Evolutionary conservation across 179 eudicot species (phyloP).

Genomic region (Gypsophila paniculata): DNA sequence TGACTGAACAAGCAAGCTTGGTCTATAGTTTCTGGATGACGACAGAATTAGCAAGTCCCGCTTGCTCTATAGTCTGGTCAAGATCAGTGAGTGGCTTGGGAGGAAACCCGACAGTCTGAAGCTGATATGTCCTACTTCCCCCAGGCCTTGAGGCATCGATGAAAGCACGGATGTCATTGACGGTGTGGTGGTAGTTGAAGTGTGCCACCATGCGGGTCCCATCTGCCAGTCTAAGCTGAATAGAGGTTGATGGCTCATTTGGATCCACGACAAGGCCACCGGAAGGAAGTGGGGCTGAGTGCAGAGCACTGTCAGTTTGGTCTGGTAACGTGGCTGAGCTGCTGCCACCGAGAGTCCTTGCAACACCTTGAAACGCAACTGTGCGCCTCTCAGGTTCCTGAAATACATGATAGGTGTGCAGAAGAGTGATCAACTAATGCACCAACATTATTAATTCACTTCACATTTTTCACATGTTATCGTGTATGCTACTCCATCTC

Average conservation of each 20-base stretch:
- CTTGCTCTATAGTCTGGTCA: constrained; percentile 47
- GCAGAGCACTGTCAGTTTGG: constrained; percentile 25
- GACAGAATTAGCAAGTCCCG: constrained; percentile 51
- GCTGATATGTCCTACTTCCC: constrained; percentile 37
- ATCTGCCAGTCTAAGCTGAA: constrained; percentile 50
- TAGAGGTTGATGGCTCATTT: constrained; percentile 41
- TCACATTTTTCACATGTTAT: too few relatives aligned
- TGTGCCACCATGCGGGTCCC: constrained; percentile 45
- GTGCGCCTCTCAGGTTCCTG: constrained; percentile 53
- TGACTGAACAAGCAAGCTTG: too few relatives aligned
- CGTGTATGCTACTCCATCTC: too few relatives aligned
- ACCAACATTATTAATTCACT: neutral
- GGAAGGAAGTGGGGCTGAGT: constrained; percentile 32
- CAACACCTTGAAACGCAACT: constrained; percentile 58
- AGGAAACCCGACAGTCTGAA: constrained; percentile 54
- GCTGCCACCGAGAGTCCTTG: constrained; percentile 56
- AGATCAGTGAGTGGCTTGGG: constrained; percentile 42
- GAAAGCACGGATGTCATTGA: constrained; percentile 49
- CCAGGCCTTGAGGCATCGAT: constrained; percentile 53
- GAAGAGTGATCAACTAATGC: neutral
- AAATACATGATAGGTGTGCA: neutral
- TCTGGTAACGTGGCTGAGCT: constrained; percentile 29
- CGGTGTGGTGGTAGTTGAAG: constrained; percentile 50
- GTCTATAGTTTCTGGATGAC: constrained; percentile 42
- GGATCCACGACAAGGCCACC: constrained; percentile 34